These are phyloP conservation scores for Piromyces sp. DNA, from an alignment of 192 early-diverging fungal genomes.

Conservation along the genomic window DNA sequence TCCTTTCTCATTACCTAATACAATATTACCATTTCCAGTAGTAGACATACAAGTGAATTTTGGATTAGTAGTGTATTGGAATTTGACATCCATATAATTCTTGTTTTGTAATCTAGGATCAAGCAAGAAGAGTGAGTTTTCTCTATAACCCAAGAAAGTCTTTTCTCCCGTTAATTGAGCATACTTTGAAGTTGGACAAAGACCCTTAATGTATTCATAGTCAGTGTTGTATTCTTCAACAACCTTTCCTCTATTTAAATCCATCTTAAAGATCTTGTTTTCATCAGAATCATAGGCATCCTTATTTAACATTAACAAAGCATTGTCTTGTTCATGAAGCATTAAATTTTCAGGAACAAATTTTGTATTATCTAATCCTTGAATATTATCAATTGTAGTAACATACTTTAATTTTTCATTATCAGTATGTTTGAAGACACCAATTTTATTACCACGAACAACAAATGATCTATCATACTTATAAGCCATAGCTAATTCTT, in stretches of 20 bases:
- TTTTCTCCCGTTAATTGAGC: slow-evolving; percentile 53
- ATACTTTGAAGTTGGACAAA: slow-evolving; percentile 59
- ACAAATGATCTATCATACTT: slow-evolving; percentile 79
- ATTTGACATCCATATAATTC: slow-evolving; percentile 51
- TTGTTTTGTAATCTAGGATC: slow-evolving; percentile 63
- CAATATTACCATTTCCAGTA: slow-evolving; percentile 61
- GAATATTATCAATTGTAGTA: slow-evolving; percentile 63
- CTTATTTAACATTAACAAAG: slow-evolving; percentile 22
- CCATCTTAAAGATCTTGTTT: slow-evolving; percentile 71
- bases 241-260: slow-evolving; percentile 74
- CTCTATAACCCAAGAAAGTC: slow-evolving; percentile 65
- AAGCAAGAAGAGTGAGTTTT: slow-evolving; percentile 68
- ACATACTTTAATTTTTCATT: slow-evolving; percentile 54
- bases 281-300: slow-evolving; percentile 57
- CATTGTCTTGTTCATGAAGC: slow-evolving; percentile 68
- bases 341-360: slow-evolving; percentile 63
- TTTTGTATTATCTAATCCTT: slow-evolving; percentile 27
- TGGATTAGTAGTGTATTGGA: slow-evolving; percentile 48
- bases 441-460: slow-evolving; percentile 72
- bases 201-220: slow-evolving; percentile 46
- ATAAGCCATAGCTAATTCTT: slow-evolving; percentile 60
- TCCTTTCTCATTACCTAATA: slow-evolving; percentile 65
- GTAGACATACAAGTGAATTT: slow-evolving; percentile 57
- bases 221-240: slow-evolving; percentile 87
- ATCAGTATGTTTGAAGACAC: slow-evolving; percentile 63